A percentile compares a stretch with the other conserved stretches of the same genome.
phyloP scores from a whole-genome alignment of 345 rosid species.

The Corchorus capsularis region DNA sequence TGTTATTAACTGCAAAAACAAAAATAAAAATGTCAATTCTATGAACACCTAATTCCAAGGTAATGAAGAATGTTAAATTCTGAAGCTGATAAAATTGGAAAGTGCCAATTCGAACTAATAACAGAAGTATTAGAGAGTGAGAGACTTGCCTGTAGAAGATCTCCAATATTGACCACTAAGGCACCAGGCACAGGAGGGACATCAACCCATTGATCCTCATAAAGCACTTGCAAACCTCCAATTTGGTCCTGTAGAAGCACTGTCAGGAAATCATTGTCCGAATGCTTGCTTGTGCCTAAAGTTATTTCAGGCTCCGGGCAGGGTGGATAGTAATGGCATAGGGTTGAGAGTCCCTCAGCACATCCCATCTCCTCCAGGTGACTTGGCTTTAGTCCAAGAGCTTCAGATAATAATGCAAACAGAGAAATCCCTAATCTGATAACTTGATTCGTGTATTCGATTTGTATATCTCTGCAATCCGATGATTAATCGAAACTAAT shows the following conservation, averaged over 20 bases:
- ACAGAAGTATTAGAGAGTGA: slow-evolving; percentile 30
- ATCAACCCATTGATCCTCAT: slow-evolving; percentile 30
- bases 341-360: slow-evolving; percentile 30
- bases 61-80: not conserved
- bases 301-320: slow-evolving; percentile 67
- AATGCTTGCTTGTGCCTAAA: slow-evolving; percentile 47
- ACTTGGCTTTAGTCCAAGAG: slow-evolving; percentile 39
- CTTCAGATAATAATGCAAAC: slow-evolving; percentile 39
- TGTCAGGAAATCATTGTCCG: slow-evolving; percentile 52
- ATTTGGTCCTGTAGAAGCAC: slow-evolving; percentile 44
- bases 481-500: not conserved
- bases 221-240: slow-evolving; percentile 32
- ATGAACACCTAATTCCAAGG: not conserved
- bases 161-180: slow-evolving; percentile 29
- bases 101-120: not conserved
- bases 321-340: slow-evolving; percentile 59
- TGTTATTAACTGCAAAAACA: slow-evolving; percentile 38
- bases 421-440: slow-evolving; percentile 34
- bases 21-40: not conserved
- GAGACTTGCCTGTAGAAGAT: slow-evolving; percentile 34
- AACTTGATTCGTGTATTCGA: slow-evolving; percentile 38
- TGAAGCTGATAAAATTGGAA: not conserved
- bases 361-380: slow-evolving; percentile 32
- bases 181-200: slow-evolving; percentile 23
- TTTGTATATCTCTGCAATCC: slow-evolving; percentile 34